These are phyloP conservation scores for Brasenia schreberi DNA, from an alignment of 164 flowering plant species.

Conservation along the genomic window DNA sequence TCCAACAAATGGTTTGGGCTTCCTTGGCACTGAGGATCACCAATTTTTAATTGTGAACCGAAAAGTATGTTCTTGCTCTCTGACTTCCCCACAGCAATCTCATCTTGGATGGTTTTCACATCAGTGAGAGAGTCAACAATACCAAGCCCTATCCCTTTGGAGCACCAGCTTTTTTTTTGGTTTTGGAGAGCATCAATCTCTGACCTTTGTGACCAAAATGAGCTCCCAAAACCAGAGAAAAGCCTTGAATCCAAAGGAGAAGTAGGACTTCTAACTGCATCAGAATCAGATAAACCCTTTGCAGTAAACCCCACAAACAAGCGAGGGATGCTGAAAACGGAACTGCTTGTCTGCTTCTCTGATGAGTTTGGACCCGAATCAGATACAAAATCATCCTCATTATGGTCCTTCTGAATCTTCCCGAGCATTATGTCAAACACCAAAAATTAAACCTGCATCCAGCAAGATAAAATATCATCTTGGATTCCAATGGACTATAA, in stretches of 20 bases:
- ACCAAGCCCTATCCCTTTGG: slow-evolving; percentile 58
- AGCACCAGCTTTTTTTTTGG: slow-evolving; percentile 32
- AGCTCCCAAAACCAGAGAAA: slow-evolving; percentile 26
- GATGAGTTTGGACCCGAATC: background rate
- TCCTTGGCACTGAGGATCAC: slow-evolving; percentile 9
- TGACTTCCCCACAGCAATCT: slow-evolving; percentile 12
- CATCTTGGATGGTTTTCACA: background rate
- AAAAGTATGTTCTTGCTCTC: slow-evolving; percentile 42
- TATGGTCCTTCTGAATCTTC: background rate
- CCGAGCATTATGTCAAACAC: background rate
- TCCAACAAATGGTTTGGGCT: background rate
- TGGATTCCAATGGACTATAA: too few species aligned
- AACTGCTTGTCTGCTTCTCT: slow-evolving; percentile 8
- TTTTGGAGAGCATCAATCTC: slow-evolving; percentile 24
- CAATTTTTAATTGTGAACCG: slow-evolving; percentile 41
- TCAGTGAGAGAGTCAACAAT: slow-evolving; percentile 51
- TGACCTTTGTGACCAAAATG: slow-evolving; percentile 34
- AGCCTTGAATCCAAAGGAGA: slow-evolving; percentile 67
- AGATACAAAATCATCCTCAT: background rate
- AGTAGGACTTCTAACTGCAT: slow-evolving; percentile 71
- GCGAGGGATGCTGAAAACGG: slow-evolving; percentile 55
- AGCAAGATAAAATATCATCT: too few species aligned
- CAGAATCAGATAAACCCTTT: slow-evolving; percentile 47
- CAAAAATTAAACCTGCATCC: background rate
- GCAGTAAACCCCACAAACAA: slow-evolving; percentile 51